These are phyloP conservation scores for Sutorius australiensis DNA, from an alignment of 768 basidiomycete genomes.

Conservation along the genomic window DNA sequence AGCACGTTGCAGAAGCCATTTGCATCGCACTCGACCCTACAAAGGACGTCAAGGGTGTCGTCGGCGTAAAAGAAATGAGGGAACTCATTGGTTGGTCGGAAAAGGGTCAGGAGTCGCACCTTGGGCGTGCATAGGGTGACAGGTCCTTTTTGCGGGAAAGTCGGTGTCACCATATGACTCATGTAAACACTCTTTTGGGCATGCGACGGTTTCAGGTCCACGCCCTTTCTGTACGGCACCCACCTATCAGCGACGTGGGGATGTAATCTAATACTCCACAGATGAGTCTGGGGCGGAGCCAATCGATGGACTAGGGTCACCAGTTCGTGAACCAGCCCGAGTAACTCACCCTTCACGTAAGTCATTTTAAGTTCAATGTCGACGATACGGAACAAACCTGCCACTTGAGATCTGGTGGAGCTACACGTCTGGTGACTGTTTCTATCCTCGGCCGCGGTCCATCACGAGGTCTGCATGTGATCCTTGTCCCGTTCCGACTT, in stretches of 20 bases:
- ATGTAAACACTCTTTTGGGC: slow-evolving; percentile 14
- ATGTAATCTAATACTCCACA: slow-evolving; percentile 12
- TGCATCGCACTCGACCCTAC: slow-evolving; percentile 55
- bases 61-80: slow-evolving; percentile 72
- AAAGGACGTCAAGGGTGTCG: slow-evolving; percentile 54
- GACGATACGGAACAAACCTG: slow-evolving; percentile 7
- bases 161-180: slow-evolving; percentile 3
- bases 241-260: slow-evolving; percentile 23
- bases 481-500: slow-evolving; percentile 3
- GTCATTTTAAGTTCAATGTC: slow-evolving; percentile 7
- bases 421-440: not conserved
- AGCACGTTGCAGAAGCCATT: slow-evolving; percentile 87
- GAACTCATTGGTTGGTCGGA: slow-evolving; percentile 66
- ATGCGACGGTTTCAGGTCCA: slow-evolving; percentile 15
- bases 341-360: not conserved
- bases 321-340: slow-evolving; percentile 12
- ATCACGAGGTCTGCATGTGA: slow-evolving; percentile 4
- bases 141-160: slow-evolving; percentile 5
- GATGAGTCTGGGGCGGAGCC: slow-evolving; percentile 1
- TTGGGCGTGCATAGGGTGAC: slow-evolving; percentile 14
- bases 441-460: not conserved
- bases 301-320: slow-evolving; percentile 4
- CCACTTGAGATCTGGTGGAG: slow-evolving; percentile 7
- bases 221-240: slow-evolving; percentile 5
- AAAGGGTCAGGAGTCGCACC: slow-evolving; percentile 27